Evolutionary conservation across 2,329 filamentous ascomycete species (phyloP).

Genomic region (Lasiodiplodia hormozganensis): DNA sequence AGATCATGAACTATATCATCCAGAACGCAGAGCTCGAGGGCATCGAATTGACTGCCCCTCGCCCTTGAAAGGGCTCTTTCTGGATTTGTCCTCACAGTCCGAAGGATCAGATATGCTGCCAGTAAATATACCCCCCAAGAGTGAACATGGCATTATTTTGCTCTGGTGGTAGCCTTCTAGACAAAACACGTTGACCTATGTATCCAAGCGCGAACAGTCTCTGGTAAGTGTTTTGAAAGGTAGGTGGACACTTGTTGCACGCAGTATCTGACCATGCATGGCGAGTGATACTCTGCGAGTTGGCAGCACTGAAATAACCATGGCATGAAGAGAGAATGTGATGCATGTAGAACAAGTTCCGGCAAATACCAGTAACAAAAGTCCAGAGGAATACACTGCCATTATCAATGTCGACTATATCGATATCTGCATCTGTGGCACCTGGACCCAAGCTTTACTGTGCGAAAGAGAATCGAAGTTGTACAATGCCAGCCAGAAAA

Average conservation of each 20-base stretch:
- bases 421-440: background rate
- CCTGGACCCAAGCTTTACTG: background rate
- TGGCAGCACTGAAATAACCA: background rate
- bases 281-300: background rate
- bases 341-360: too few relatives aligned
- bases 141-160: background rate
- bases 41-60: constrained; percentile 62
- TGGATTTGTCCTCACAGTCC: background rate
- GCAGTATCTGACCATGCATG: background rate
- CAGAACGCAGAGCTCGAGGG: constrained; percentile 84
- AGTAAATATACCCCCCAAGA: background rate
- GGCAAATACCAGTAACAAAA: background rate
- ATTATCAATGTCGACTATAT: background rate
- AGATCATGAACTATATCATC: constrained; percentile 68
- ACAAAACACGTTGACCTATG: background rate
- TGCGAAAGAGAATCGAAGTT: background rate
- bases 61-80: background rate
- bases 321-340: background rate
- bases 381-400: background rate
- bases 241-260: background rate
- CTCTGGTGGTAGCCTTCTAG: background rate
- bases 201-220: background rate
- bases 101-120: background rate
- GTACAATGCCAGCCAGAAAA: background rate
- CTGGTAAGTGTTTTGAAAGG: background rate